Conservation (phyloP, 2,329 filamentous ascomycete genomes). For the Fusarium proliferatum region DNA sequence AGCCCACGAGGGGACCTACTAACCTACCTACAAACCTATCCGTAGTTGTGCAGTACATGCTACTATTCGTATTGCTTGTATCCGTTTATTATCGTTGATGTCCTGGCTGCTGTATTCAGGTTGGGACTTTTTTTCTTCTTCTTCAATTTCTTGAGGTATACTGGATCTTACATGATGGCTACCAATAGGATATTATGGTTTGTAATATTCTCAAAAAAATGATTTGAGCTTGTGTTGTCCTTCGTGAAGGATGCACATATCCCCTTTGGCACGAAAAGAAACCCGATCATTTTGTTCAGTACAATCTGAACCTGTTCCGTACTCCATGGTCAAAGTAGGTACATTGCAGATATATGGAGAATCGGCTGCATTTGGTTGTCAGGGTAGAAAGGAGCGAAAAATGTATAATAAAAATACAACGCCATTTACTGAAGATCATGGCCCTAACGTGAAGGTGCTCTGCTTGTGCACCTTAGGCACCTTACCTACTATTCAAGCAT, state of each 20-base stretch:
- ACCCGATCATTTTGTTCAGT: not conserved
- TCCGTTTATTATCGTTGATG: not conserved
- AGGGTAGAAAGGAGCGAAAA: not conserved
- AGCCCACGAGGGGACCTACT: slow-evolving; percentile 22
- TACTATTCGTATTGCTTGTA: not conserved
- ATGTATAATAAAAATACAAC: not conserved
- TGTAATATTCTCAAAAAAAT: not conserved
- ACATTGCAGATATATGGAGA: not conserved
- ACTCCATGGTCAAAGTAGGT: not conserved
- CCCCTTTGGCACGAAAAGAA: not conserved
- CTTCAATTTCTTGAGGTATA: not conserved
- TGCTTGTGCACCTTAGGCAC: not conserved
- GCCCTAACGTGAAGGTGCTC: not conserved
- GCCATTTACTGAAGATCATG: slow-evolving; percentile 1
- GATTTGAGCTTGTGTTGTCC: not conserved
- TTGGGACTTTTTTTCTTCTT: not conserved
- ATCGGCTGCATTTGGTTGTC: not conserved
- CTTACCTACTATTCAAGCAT: not conserved
- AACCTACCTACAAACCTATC: not conserved
- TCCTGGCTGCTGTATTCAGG: not conserved
- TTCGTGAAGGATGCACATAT: not conserved
- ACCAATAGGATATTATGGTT: not conserved
- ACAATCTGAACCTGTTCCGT: not conserved
- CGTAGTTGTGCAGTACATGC: too few species aligned
- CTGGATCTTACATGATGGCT: not conserved